These are phyloP conservation scores for Suillus weaverae DNA, from an alignment of 768 basidiomycete species.

Conservation along the genomic window DNA sequence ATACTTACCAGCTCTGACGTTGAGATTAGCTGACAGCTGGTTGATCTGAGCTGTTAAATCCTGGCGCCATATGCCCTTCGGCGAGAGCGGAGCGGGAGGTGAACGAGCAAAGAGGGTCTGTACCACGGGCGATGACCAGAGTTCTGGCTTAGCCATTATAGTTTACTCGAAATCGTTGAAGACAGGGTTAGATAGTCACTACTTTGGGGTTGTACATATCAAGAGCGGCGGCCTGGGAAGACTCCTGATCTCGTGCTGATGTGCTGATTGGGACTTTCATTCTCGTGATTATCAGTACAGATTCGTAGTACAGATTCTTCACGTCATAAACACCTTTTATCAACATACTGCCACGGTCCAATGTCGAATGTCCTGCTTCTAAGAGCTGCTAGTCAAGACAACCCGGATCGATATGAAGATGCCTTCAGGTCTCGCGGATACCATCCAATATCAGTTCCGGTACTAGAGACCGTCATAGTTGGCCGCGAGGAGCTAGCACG, in stretches of 20 bases:
- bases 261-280: too few species aligned
- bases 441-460: conserved; percentile 58
- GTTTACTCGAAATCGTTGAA: neutral
- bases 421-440: conserved; percentile 51
- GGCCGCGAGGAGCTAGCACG: conserved; percentile 47
- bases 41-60: conserved; percentile 21
- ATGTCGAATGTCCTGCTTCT: conserved; percentile 43
- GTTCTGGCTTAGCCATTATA: conserved; percentile 2
- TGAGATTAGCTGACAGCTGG: conserved; percentile 15
- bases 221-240: neutral
- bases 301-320: neutral
- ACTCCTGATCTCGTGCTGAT: neutral
- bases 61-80: conserved; percentile 16
- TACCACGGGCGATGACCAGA: conserved; percentile 17
- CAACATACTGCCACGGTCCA: neutral
- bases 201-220: neutral
- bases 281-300: neutral
- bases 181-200: neutral
- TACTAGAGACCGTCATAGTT: conserved; percentile 64
- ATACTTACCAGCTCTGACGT: conserved; percentile 16
- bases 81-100: conserved; percentile 15
- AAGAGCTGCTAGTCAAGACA: conserved; percentile 34
- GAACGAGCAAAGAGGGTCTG: conserved; percentile 17
- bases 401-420: conserved; percentile 58
- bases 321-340: neutral